Evolutionary conservation across 306 rosid species (phyloP), one percentile per base, ranked within the genome.

Genomic region (Canavalia gladiata): DNA sequence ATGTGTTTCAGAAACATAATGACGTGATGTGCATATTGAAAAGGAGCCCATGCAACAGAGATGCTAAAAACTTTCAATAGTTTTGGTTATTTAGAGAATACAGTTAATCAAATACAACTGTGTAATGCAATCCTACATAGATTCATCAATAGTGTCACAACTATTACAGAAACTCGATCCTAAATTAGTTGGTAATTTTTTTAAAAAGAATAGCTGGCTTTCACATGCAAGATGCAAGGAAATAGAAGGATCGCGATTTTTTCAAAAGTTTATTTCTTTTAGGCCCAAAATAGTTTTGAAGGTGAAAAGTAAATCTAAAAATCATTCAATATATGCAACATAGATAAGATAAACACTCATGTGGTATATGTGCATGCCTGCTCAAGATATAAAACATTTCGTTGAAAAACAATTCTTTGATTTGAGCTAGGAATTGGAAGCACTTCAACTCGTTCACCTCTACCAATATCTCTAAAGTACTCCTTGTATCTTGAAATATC

Each of bases 401-500:
- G 80, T 82, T 94, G 91, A 79, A 86, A 90, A 49, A 88, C 25
- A 75, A 81, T 71, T 82, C 84, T 88, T 79, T 88, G 89, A 75
- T 76, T 66, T 7, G 91, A 69, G 80, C 62, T 89, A 72, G 98
- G 94, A 77, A 94, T 94, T 46, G 88, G 97, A 82, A 94, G 87
- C 83, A 94, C 96, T 90, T 94, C 96, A 81, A 94, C 97, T 58
- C 97, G 88, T 86, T 94, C 96, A 29, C 85, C 92, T 84, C 97
- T 92, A 43, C 97, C 94, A 74, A 94, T 89, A 84, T 94, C 98
- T 85, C 78, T 83, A 80, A 94, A 94, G 89, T 94, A 94, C 73
- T 92, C 94, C 87, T 4, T 90, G 81, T 94, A 94, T 81, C 96
- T 84, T 73, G 87, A 68, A 83, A 87, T 88, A 88, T 94, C 94